These are phyloP conservation scores for Paramecium bursaria DNA, from an alignment of 73 alveolate species.

Conservation along the genomic window DNA sequence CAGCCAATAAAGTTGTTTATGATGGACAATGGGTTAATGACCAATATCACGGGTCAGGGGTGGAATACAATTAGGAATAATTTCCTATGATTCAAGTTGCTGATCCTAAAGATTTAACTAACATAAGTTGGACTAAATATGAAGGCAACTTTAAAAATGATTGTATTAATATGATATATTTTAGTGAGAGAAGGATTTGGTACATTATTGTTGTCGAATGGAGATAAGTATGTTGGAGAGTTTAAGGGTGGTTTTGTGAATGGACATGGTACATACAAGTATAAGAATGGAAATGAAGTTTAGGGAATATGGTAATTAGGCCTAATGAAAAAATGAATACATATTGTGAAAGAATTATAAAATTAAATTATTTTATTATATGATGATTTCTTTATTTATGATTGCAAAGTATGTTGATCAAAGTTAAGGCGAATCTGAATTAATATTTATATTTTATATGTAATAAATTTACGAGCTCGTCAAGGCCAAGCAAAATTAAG, in stretches of 20 bases:
- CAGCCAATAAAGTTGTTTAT: constrained; percentile 52
- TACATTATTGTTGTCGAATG: constrained; percentile 43
- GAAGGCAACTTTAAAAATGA: constrained; percentile 67
- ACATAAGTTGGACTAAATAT: constrained; percentile 61
- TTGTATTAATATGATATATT: neutral
- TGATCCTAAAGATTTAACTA: constrained; percentile 46
- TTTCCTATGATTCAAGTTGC: constrained; percentile 21
- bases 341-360: too few species aligned
- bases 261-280: constrained; percentile 61
- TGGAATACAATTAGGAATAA: constrained; percentile 43
- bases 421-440: too few species aligned
- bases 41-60: constrained; percentile 64
- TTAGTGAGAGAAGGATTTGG: constrained; percentile 62
- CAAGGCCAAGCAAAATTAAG: too few species aligned
- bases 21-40: constrained; percentile 69
- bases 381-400: too few species aligned
- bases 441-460: too few species aligned
- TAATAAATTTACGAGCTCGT: too few species aligned
- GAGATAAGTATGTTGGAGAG: constrained; percentile 69
- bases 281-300: constrained; percentile 33
- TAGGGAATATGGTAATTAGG: constrained; percentile 64
- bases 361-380: too few species aligned
- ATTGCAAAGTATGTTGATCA: too few species aligned
- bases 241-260: constrained; percentile 57
- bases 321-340: constrained; percentile 11